Conservation (phyloP, 2,329 filamentous ascomycete species). For the Penicillium sp. region DNA sequence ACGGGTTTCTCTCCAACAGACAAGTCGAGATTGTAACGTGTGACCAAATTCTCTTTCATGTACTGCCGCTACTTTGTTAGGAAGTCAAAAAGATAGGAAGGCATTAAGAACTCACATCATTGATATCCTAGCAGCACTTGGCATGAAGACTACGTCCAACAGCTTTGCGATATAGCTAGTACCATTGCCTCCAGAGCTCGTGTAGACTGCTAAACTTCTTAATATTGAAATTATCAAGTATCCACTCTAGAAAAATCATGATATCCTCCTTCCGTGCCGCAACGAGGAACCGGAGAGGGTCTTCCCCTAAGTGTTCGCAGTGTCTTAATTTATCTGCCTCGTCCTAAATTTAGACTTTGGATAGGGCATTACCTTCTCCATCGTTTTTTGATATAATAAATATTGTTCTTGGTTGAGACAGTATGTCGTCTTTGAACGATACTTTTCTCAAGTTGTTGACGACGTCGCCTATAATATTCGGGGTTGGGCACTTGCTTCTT, state of each 20-base stretch:
- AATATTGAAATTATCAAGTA: neutral
- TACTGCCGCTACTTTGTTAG: neutral
- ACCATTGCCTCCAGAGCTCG: too few species aligned
- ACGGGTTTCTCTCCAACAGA: constrained; percentile 2
- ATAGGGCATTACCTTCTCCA: too few species aligned
- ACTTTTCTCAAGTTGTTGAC: neutral
- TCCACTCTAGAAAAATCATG: too few species aligned
- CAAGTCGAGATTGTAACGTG: neutral
- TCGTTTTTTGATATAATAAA: too few species aligned
- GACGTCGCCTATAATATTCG: constrained; percentile 4
- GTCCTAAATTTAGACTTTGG: too few species aligned
- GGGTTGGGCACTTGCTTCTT: neutral
- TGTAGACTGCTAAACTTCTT: neutral
- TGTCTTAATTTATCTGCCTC: too few species aligned
- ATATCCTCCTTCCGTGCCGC: too few species aligned
- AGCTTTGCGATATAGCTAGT: too few species aligned
- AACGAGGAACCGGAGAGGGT: neutral
- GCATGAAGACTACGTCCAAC: neutral
- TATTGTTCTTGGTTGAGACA: too few species aligned
- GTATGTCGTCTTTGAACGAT: too few species aligned
- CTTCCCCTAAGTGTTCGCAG: too few species aligned
- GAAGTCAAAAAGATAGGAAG: neutral
- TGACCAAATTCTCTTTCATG: constrained; percentile 1
- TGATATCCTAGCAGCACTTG: neutral
- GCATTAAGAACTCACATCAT: neutral